Percentiles rank a stretch among this genome's conserved stretches.
phyloP scores from a whole-genome alignment of 805 yeast species.

The Candida golubevii region DNA sequence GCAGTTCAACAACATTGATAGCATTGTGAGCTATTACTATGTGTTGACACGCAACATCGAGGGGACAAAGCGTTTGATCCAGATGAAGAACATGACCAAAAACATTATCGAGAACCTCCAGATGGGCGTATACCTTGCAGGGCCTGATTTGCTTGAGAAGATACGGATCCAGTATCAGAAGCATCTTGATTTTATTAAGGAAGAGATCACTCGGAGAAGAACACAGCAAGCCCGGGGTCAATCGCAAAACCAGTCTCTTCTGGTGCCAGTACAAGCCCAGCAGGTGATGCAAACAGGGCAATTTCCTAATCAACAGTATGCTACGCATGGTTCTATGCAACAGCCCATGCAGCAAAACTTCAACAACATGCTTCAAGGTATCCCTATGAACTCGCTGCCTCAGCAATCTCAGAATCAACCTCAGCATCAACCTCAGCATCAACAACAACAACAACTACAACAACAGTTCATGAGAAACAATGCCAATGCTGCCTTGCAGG shows the following conservation, averaged over 20 bases:
- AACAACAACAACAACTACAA: constrained; percentile 5
- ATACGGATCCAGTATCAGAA: constrained; percentile 68
- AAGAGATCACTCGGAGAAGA: constrained; percentile 44
- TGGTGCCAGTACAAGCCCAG: constrained; percentile 3
- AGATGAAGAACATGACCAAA: constrained; percentile 73
- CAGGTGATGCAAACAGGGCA: constrained; percentile 5
- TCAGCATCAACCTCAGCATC: constrained; percentile 1
- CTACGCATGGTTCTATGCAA: constrained; percentile 5
- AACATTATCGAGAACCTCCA: constrained; percentile 69
- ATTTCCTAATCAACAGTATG: constrained; percentile 5
- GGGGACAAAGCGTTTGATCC: constrained; percentile 72
- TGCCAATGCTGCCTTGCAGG: constrained; percentile 4
- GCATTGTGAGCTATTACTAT: constrained; percentile 72
- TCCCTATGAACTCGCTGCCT: constrained; percentile 1
- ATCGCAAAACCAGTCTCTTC: constrained; percentile 6
- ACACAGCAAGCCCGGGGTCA: constrained; percentile 28
- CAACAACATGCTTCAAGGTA: constrained; percentile 4
- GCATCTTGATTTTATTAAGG: constrained; percentile 71
- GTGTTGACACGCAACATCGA: constrained; percentile 69
- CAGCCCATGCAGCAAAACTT: constrained; percentile 11
- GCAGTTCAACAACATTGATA: constrained; percentile 65
- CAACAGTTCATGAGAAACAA: constrained; percentile 10
- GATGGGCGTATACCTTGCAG: constrained; percentile 61
- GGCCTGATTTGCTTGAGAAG: constrained; percentile 67
- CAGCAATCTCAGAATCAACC: constrained; percentile 5